These are phyloP conservation scores for Graphilbum sp. DNA, from an alignment of 2,329 filamentous ascomycete species.

Conservation along the genomic window DNA sequence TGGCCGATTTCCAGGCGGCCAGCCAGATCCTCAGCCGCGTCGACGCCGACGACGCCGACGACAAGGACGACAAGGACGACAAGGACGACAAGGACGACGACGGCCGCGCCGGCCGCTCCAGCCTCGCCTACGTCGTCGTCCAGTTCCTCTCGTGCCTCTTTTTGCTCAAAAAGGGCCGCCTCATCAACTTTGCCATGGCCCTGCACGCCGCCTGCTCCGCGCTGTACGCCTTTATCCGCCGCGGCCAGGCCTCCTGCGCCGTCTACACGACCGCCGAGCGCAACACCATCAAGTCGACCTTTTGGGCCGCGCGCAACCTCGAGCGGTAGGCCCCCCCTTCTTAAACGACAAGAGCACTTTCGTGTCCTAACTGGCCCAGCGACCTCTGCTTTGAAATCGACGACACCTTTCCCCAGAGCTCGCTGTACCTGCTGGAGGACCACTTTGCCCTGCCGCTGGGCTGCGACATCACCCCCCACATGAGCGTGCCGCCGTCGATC, in stretches of 20 bases:
- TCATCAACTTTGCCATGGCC: constrained; percentile 1
- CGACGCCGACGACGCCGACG: neutral
- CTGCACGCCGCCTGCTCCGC: neutral
- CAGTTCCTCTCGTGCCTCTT: neutral
- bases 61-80: neutral
- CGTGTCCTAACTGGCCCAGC: neutral
- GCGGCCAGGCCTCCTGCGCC: neutral
- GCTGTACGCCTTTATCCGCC: neutral
- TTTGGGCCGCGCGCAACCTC: neutral
- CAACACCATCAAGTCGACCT: neutral
- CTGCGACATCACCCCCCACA: neutral
- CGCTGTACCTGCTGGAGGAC: neutral
- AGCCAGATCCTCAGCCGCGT: neutral
- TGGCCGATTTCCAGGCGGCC: constrained; percentile 1
- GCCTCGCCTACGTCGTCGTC: neutral
- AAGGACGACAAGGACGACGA: neutral
- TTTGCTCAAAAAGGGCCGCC: constrained; percentile 1
- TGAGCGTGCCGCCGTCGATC: neutral
- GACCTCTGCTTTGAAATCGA: neutral
- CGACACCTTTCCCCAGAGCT: neutral
- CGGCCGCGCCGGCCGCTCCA: too few relatives aligned
- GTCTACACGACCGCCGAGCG: neutral
- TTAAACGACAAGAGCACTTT: too few relatives aligned
- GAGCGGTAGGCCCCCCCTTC: neutral
- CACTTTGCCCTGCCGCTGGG: neutral